phyloP scores from a whole-genome alignment of 495 filamentous ascomycete species.

The Neurospora sp. region DNA sequence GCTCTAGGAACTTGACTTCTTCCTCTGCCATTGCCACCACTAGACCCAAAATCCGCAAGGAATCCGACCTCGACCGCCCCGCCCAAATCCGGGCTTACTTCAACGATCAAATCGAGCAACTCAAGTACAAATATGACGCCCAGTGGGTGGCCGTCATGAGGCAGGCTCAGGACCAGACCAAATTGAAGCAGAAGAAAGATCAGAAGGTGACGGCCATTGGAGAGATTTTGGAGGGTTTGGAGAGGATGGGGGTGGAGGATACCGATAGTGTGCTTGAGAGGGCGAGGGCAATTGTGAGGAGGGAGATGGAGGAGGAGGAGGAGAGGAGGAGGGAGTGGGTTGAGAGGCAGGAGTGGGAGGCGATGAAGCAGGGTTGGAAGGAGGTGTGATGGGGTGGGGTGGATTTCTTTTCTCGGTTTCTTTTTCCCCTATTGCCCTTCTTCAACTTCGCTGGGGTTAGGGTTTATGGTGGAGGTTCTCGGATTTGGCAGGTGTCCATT shows the following conservation, averaged over 20 bases:
- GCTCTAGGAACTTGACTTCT: too few relatives aligned
- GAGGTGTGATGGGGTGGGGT: neutral
- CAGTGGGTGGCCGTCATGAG: neutral
- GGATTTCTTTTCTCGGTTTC: too few relatives aligned
- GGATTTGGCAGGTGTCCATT: neutral
- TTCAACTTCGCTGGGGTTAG: neutral
- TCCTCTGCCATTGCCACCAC: neutral
- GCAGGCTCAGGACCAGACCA: neutral
- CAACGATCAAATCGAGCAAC: neutral
- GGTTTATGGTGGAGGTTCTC: neutral
- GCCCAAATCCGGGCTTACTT: neutral
- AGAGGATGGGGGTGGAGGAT: neutral
- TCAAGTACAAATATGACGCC: neutral
- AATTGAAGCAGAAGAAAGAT: neutral
- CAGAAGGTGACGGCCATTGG: neutral
- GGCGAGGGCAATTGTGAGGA: neutral
- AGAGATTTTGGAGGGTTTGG: neutral
- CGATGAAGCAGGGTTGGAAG: neutral
- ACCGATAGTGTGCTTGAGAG: neutral
- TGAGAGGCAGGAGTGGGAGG: neutral
- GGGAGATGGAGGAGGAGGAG: neutral
- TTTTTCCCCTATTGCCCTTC: too few relatives aligned
- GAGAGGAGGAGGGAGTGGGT: neutral
- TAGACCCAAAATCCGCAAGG: neutral
- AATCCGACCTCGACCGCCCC: neutral